phyloP scores from a whole-genome alignment of 2,329 filamentous ascomycete species.

The Curvularia lunata region DNA sequence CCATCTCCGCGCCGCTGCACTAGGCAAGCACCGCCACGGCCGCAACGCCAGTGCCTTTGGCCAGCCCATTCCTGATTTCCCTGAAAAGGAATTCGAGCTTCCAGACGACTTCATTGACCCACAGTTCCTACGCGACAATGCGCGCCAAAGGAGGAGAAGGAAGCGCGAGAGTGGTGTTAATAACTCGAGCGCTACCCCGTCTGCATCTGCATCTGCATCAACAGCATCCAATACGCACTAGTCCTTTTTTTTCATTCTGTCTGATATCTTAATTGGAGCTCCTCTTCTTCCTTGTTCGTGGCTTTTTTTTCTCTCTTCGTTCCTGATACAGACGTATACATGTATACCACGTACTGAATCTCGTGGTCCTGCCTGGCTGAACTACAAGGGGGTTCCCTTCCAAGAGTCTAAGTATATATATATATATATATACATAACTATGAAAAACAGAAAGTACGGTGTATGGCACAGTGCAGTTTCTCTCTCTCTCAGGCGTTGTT shows the following conservation, averaged over 20 bases:
- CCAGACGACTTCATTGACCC: slow-evolving; percentile 67
- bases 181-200: background rate
- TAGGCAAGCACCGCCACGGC: slow-evolving; percentile 74
- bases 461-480: too few relatives aligned
- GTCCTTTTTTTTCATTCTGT: too few relatives aligned
- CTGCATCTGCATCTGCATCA: background rate
- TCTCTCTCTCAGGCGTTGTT: too few relatives aligned
- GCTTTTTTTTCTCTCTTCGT: background rate
- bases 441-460: too few relatives aligned
- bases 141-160: slow-evolving; percentile 67
- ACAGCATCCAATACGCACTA: background rate
- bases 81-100: slow-evolving; percentile 74
- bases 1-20: slow-evolving; percentile 77
- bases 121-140: slow-evolving; percentile 60
- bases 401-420: too few relatives aligned
- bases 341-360: too few relatives aligned
- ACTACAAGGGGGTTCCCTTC: too few relatives aligned
- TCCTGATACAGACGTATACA: too few relatives aligned
- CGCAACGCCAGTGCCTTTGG: slow-evolving; percentile 82
- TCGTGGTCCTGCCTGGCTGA: too few relatives aligned
- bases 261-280: too few relatives aligned
- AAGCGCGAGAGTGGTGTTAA: slow-evolving; percentile 57
- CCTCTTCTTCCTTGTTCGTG: background rate
- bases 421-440: background rate
- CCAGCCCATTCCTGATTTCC: slow-evolving; percentile 74